Conservation (phyloP, 805 yeast genomes). For the Lipomyces mesembrius region DNA sequence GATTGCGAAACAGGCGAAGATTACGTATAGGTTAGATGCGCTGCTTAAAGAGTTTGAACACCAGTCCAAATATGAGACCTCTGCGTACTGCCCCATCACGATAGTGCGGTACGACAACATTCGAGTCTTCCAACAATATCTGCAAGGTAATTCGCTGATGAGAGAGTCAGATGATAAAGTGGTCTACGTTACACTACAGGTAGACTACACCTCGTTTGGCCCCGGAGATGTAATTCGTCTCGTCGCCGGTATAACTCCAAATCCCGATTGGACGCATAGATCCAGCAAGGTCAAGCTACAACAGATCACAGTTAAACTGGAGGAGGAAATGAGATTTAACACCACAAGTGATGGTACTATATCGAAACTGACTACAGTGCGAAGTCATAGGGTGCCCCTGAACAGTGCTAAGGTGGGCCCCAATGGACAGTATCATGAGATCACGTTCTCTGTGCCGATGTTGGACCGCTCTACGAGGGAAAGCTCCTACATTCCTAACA, state of each 20-base stretch:
- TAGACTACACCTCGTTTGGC: constrained; percentile 48
- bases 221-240: constrained; percentile 47
- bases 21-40: constrained; percentile 47
- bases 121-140: constrained; percentile 48
- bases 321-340: constrained; percentile 46
- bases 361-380: constrained; percentile 43
- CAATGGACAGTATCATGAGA: constrained; percentile 38
- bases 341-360: constrained; percentile 44
- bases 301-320: constrained; percentile 45
- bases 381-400: constrained; percentile 41
- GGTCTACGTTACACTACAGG: constrained; percentile 44
- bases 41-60: constrained; percentile 33
- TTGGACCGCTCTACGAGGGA: constrained; percentile 36
- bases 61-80: not conserved
- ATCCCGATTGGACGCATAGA: constrained; percentile 47
- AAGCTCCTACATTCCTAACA: constrained; percentile 43
- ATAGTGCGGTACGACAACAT: constrained; percentile 48
- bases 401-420: constrained; percentile 40
- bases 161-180: constrained; percentile 46
- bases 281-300: constrained; percentile 47
- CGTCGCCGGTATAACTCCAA: constrained; percentile 44
- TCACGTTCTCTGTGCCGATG: constrained; percentile 44
- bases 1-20: constrained; percentile 27
- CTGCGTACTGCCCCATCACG: constrained; percentile 43
- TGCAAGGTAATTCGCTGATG: constrained; percentile 41